Base-by-base conservation (phyloP, 2,329 filamentous ascomycete genomes). In the Rhinocladiella mackenziei region DNA sequence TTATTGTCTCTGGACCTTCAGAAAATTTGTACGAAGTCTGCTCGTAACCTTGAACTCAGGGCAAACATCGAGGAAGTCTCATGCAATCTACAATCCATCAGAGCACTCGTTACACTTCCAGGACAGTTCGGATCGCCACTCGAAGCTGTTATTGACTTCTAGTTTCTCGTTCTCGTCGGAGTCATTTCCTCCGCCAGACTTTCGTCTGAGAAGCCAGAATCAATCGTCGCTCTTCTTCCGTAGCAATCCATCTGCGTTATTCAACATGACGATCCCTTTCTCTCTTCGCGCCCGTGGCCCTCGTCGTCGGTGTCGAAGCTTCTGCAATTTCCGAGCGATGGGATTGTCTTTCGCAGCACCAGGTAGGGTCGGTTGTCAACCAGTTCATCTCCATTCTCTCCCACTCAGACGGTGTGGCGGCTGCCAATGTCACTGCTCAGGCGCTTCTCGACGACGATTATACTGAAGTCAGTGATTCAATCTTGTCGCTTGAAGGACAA, bases 381-480 rank as follows among this genome's bases (percentile, higher is more conserved):
- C 39, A 53, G 32, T 55, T 45, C 41, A 45, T 52, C 25, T 30
- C 50, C 5, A 51, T 53, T 9, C 40, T 53, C 3, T 29, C 25
- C 10, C 52, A 51, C 28, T 17, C 26, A 3, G 45, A 51, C 29
- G n/a, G n/a, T n/a, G 23, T 39, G 3, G 33, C 37, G 15, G 28
- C 50, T 7, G 52, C 52, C 43, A 55, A 55, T 38, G 50, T 50
- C 9, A 55, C 52, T 10, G 52, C 50, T 4, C 50, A 53, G 20
- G 41, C 50, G 13, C 41, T 55, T 22, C 50, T 55, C 30, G 45
- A 49, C 13, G 36, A 44, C 5, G 41, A 47, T 30, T 53, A 50
- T 29, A 43, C 36, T 17, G 51, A 55, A 37, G 51, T 48, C n/a
- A 53, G 50, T 19, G 52, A 55, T 41, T 51, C 50, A 13, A 53